Percentiles rank a stretch among this genome's conserved stretches.
phyloP scores from a whole-genome alignment of 2,329 filamentous ascomycete genomes.

The Verticillium nubilum region DNA sequence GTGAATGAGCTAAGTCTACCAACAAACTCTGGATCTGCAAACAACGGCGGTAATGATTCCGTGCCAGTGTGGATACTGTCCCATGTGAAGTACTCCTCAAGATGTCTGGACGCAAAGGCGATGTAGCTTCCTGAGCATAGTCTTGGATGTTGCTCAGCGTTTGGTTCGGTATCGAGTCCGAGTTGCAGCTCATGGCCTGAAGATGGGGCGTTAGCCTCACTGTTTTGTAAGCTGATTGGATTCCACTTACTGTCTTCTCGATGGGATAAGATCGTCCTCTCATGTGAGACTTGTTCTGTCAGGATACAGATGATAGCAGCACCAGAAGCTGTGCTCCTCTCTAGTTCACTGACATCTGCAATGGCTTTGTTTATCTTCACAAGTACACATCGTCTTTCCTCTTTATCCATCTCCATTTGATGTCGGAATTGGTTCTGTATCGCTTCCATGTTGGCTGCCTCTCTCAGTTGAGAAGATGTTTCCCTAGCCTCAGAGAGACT shows the following conservation, averaged over 20 bases:
- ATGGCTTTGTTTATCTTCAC: background rate
- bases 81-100: constrained; percentile 11
- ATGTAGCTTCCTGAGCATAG: constrained; percentile 5
- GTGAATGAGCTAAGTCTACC: constrained; percentile 7
- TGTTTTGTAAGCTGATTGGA: too few species aligned
- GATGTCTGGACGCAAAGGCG: constrained; percentile 5
- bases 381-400: background rate
- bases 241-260: too few species aligned
- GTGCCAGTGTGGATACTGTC: constrained; percentile 3
- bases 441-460: too few species aligned
- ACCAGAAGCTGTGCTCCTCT: background rate
- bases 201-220: too few species aligned
- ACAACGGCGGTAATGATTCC: background rate
- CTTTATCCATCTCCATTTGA: background rate
- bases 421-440: too few species aligned
- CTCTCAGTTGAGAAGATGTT: too few species aligned
- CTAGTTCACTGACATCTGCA: background rate
- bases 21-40: constrained; percentile 7
- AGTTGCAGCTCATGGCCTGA: too few species aligned
- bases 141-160: too few species aligned
- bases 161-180: too few species aligned
- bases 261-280: background rate
- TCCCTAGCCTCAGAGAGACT: too few species aligned
- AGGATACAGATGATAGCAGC: background rate
- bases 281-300: background rate